These are phyloP conservation scores for Salix arbutifolia DNA, from an alignment of 345 rosid species.

Conservation along the genomic window DNA sequence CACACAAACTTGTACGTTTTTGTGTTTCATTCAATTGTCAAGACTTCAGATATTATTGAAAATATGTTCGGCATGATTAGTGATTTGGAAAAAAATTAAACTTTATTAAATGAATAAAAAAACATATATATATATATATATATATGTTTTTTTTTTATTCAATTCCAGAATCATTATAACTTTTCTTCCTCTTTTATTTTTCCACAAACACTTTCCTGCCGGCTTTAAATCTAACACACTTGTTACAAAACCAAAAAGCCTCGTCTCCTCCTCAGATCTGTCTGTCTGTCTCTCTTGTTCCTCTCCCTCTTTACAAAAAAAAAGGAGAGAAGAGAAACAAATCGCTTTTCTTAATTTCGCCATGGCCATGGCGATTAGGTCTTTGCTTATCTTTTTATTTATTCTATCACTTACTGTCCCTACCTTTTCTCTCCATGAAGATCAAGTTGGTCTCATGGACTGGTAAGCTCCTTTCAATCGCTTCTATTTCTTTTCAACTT, in stretches of 20 bases:
- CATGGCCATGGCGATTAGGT: conserved; percentile 60
- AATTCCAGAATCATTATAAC: too few species aligned
- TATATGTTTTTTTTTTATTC: too few species aligned
- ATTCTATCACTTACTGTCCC: conserved; percentile 38
- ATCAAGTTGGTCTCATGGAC: conserved; percentile 95
- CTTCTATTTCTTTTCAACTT: not conserved
- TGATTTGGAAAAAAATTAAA: too few species aligned
- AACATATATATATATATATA: too few species aligned
- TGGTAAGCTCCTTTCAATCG: conserved; percentile 46
- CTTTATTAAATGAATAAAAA: too few species aligned
- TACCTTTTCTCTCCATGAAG: conserved; percentile 69
- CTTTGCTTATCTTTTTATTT: conserved; percentile 26
- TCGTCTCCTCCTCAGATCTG: conserved; percentile 10
- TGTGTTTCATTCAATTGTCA: too few species aligned
- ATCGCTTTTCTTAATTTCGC: conserved; percentile 6
- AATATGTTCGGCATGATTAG: too few species aligned
- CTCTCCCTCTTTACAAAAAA: not conserved
- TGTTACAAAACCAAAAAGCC: not conserved
- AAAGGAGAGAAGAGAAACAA: not conserved
- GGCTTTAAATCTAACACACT: not conserved
- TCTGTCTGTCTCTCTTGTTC: conserved; percentile 1
- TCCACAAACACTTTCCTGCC: too few species aligned
- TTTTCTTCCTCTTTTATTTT: too few species aligned
- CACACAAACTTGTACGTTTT: too few species aligned
- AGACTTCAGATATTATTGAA: too few species aligned